Conservation (phyloP, 331 rosid species). For the Phaseolus coccineus region DNA sequence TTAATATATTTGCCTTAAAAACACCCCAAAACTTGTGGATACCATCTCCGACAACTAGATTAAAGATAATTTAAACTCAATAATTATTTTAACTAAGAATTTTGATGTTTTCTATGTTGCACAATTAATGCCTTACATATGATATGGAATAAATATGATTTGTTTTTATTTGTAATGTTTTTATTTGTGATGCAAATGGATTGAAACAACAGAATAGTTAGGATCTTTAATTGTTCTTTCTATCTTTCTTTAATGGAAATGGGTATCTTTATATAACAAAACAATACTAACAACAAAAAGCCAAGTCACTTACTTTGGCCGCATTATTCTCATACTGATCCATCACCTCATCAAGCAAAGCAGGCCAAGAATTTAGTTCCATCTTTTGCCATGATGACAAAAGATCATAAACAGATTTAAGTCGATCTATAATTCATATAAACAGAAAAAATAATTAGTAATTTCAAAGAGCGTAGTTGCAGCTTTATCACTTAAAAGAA, state of each 20-base stretch:
- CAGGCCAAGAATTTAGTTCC: slow-evolving; percentile 85
- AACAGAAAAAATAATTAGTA: slow-evolving; percentile 33
- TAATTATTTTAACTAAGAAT: too few relatives aligned
- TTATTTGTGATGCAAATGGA: too few relatives aligned
- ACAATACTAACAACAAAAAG: not conserved
- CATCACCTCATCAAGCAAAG: slow-evolving; percentile 84
- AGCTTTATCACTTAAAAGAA: slow-evolving; percentile 19
- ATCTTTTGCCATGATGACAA: slow-evolving; percentile 75
- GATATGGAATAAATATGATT: too few relatives aligned
- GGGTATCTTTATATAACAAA: not conserved
- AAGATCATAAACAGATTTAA: slow-evolving; percentile 61
- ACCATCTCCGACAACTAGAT: too few relatives aligned
- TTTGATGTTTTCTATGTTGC: too few relatives aligned
- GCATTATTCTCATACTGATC: slow-evolving; percentile 79
- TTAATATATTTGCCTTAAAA: too few relatives aligned
- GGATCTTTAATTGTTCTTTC: not conserved
- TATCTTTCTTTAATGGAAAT: not conserved
- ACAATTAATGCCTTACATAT: too few relatives aligned
- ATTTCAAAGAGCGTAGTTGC: not conserved
- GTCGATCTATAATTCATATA: slow-evolving; percentile 60
- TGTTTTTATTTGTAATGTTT: too few relatives aligned
- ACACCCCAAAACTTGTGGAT: too few relatives aligned
- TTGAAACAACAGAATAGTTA: too few relatives aligned
- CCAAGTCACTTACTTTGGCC: slow-evolving; percentile 61
- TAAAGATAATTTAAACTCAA: too few relatives aligned